Base-by-base conservation (phyloP, 1,284 basidiomycete genomes). In the Schizophyllum amplum region DNA sequence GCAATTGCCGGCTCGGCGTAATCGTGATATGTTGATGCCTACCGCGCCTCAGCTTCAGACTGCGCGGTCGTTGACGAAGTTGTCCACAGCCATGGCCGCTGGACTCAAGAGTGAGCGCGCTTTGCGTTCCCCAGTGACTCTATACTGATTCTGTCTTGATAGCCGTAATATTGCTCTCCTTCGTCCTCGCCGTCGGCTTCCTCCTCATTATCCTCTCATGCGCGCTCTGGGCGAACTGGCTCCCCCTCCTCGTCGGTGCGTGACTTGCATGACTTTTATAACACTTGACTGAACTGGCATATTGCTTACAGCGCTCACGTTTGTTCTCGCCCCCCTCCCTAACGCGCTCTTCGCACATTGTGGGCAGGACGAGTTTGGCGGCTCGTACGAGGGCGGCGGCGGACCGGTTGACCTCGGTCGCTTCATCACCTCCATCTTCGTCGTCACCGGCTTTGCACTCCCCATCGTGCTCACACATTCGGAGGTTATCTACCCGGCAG, bases 171-270 rank as follows among this genome's bases (percentile, higher is more conserved):
- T 79, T 96, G 59, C 84, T 98, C 55, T 94, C 96, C 4, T 97
- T 99, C 72, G 92, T 98, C 58, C 86, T 99, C 48, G 97, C 97
- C 13, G 82, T 97, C 25, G 97, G 97, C 24, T 99, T 99, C 75
- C 77, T 99, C 57, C 84, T 99, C 67, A 92, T 99, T 69, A 99
- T 99, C 71, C 87, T 99, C 25, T 95, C 93, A 1, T 99, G 97
- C 70, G 96, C 97, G 23, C 77, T 99, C 46, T 99, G 90, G 88
- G 75, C 84, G 33, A 99, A 99, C 72, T 99, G 97, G 97, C 78
- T 99, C 15, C 97, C 97, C 51, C 78, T 99, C 53, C 82, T 99
- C 63, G 96, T 98, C 64, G 96, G 96, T 97, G 66, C 69, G 93
- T 82, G 47, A 46, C 26, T 24, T 25, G 21, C 50, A 22, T 47